Base-by-base conservation (phyloP, 1,139 yeast species). In the Zygosaccharomyces pseudobailii region DNA sequence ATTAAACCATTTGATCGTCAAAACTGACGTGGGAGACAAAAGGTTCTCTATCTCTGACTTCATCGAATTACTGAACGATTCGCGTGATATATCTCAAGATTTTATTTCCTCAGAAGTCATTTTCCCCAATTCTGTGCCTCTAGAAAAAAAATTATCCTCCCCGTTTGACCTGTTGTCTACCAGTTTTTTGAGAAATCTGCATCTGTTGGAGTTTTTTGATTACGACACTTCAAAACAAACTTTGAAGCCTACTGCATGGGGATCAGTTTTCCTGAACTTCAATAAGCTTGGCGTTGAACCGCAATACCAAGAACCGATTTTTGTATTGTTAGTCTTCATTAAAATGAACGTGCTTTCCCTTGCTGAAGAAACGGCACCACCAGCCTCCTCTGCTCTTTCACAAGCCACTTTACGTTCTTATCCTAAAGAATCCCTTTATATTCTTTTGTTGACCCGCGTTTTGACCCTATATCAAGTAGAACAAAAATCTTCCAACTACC, bases 81-180 rank as follows among this genome's bases (percentile, higher is more conserved):
- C 65, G 2, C 49, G 52, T 3, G 55, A 56, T 49, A 54, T 50
- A 32, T 53, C 60, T 3, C 55, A 62, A n/a, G 55, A 62, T 24
- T 74, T 80, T 42, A 58, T 70, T 31, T 66, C 74, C 35, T 55
- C 58, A 3, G 62, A 65, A 10, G 74, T 73, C 42, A 68, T 75
- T 44, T 60, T 58, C 42, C 66, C 67, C 19, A 59, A 69, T 30
- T 55, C 61, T 13, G 62, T 63, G 10, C 56, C 64, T 17, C 53
- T 50, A 9, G 62, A 61, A 25, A 55, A 64, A 17, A 61, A 61
- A 42, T 58, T 83, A 36, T 66, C 64, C 6, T 64, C 75, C 1
- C 66, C 71, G 32, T 71, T 72, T 46, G 90, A 84, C 57, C 59
- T 85, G 3, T 67, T 87, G 34, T 71, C 84, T 5, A 84, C 90